Evolutionary conservation across 2,329 filamentous ascomycete species (phyloP), one percentile per base, ranked within the genome.

Genomic region (Parasarocladium wereldwijsianum): DNA sequence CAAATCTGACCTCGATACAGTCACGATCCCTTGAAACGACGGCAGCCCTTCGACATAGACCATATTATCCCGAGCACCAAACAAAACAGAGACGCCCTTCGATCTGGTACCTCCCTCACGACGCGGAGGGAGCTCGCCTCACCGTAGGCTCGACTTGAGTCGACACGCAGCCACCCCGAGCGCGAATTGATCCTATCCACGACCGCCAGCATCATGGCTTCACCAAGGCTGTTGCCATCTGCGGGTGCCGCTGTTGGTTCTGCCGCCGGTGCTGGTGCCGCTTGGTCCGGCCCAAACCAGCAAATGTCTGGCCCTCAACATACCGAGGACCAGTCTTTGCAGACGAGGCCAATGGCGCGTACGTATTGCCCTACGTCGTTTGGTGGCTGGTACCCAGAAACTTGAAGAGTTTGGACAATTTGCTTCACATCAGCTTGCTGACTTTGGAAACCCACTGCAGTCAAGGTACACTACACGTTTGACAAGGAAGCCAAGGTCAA

Each of bases 401-500:
- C n/a, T n/a, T n/a, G n/a, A n/a, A n/a, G n/a, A n/a, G n/a, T n/a
- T n/a, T n/a, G n/a, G n/a, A n/a, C n/a, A n/a, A n/a, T n/a, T 24
- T 23, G 29, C n/a, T n/a, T n/a, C 13, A 17, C 8, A 25, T 14
- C n/a, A 33, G 15, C 38, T 43, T 50, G 32, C 5, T 10, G 15
- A 11, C 8, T 17, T 21, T 30, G 20, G 24, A 19, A 13, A 13
- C 14, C 4, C 9, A 24, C 21, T 40, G 24, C 53, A 93, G 86
- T 96, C 54, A 96, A 96, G 65, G 80, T 96, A 29, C 76, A 93
- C 36, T 98, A 96, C 57, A 93, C 85, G 18, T 94, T 96, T 57
- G 86, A 96, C 52, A 76, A 77, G 47, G 77, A 87, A 41, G 78
- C 74, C 57, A 85, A 85, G 55, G 77, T 84, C 39, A 86, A 87